phyloP scores from a whole-genome alignment of 75 land plant genomes.

The Sequoia sempervirens region DNA sequence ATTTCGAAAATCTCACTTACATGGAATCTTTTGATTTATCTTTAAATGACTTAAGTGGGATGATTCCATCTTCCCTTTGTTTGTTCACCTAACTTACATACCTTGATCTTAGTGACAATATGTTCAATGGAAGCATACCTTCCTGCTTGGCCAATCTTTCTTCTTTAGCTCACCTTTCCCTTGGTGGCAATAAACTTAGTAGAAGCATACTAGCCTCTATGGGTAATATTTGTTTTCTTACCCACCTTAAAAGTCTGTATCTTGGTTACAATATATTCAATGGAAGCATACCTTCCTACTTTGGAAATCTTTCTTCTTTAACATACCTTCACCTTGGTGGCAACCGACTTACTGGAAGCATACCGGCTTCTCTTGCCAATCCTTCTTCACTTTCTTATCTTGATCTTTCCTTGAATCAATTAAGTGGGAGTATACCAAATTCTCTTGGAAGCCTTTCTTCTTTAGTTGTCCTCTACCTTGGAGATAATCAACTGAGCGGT shows the following conservation, averaged over 20 bases:
- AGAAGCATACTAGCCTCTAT: no score
- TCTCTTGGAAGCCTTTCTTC: slow-evolving; percentile 8
- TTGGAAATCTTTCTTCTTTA: slow-evolving; percentile 11
- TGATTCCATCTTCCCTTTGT: background rate
- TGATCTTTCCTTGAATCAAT: background rate
- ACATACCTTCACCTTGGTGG: background rate
- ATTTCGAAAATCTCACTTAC: no score
- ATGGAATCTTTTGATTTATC: no score
- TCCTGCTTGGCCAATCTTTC: no score
- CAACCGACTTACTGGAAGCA: slow-evolving; percentile 15
- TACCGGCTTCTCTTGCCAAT: slow-evolving; percentile 4
- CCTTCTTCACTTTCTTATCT: background rate
- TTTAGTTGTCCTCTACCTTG: background rate
- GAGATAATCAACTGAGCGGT: background rate
- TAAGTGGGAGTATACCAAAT: slow-evolving; percentile 13
- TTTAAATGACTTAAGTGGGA: background rate
- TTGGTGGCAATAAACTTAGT: no score
- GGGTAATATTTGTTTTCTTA: no score
- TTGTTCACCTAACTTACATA: background rate
- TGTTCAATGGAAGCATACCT: no score
- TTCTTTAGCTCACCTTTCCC: no score
- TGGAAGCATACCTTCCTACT: background rate
- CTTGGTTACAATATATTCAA: no score
- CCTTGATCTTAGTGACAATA: background rate
- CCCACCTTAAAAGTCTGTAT: no score